Base-by-base conservation (phyloP, 192 early-diverging fungal species). In the Coemansia sp. region DNA sequence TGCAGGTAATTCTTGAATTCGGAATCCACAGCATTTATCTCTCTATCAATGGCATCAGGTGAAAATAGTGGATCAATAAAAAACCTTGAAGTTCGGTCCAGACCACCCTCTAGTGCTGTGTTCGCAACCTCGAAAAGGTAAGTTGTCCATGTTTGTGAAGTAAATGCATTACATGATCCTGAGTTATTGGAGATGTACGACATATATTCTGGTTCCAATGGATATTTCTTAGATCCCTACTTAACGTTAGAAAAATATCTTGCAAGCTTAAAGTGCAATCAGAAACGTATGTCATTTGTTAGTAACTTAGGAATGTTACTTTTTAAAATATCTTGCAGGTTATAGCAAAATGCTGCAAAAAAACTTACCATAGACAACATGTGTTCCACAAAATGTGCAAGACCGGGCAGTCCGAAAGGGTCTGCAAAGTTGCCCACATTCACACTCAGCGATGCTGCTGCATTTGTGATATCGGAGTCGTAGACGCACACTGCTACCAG, bases 11-110 rank as follows among this genome's bases (percentile, higher is more conserved):
- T 89, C 58, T 94, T 93, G 77, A 91, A 90, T 62, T 98, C 96
- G 1, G 94, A 95, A 73, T 98, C 93, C 10, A 98, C 93, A 1
- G 93, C 93, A 14, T 85, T 79, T 58, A 96, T 68, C 73, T 98
- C 95, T n/a, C 91, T 84, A 24, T 95, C 93, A 7, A 90, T 90
- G 67, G 89, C 89, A 27, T 84, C 85, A n/a, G 88, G 86, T 27
- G 84, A 76, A 75, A 97, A 93, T 23, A 95, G 84, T 6, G 95
- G 94, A 14, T 82, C 77, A 20, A 92, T 91, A 71, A 98, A 96
- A 70, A 95, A 94, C 61, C 91, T 87, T 0, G 93, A 80, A 58
- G 93, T 87, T 29, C 89, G 71, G 61, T 88, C 89, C 24, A 90
- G 72, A 1, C 83, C 85, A 23, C 67, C 84, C 54, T 86, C 87